Evolutionary conservation across 768 basidiomycete species (phyloP), one percentile per base, ranked within the genome.

Genomic region (Leccinum rimulosum): DNA sequence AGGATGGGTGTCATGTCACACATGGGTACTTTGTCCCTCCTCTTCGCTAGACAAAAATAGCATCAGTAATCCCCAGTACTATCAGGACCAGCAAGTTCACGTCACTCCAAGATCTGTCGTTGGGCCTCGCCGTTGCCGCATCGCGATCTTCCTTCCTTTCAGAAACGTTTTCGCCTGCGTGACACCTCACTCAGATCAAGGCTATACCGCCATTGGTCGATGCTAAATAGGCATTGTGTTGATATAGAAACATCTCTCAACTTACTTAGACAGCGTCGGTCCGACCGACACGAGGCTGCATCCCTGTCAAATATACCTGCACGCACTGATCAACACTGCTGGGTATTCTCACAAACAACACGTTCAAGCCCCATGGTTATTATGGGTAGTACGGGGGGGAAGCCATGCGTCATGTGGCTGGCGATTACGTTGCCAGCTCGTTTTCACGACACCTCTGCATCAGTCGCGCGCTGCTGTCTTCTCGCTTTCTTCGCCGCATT

Each of bases 401-500:
- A 59, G 48, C 54, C 28, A 36, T 43, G 14, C 38, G 10, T 38
- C 51, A 25, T 49, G 48, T 12, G n/a, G 15, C 6, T 25, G 27
- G n/a, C 22, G 49, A 33, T 22, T 10, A 31, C n/a, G 12, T 36
- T 31, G 45, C 31, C 33, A 14, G 27, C 28, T 8, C 25, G 22
- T 27, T 19, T 38, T 64, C 59, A 70, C 50, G 56, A 55, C 19
- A 48, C 52, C 6, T 61, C 67, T 48, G n/a, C 80, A 57, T 82
- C 84, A 10, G 76, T 73, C 27, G 80, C 80, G 40, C 88, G 80
- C 59, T 81, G 82, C 49, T 81, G 81, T 62, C 90, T 80, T 61
- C 90, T 78, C 31, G 91, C 91, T 77, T 95, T 95, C 79, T 95
- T 95, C 11, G 92, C 92, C 43, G 92, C 93, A 68, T 87, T 95